Evolutionary conservation across 2,329 filamentous ascomycete species (phyloP).

Genomic region (Fusarium buharicum): DNA sequence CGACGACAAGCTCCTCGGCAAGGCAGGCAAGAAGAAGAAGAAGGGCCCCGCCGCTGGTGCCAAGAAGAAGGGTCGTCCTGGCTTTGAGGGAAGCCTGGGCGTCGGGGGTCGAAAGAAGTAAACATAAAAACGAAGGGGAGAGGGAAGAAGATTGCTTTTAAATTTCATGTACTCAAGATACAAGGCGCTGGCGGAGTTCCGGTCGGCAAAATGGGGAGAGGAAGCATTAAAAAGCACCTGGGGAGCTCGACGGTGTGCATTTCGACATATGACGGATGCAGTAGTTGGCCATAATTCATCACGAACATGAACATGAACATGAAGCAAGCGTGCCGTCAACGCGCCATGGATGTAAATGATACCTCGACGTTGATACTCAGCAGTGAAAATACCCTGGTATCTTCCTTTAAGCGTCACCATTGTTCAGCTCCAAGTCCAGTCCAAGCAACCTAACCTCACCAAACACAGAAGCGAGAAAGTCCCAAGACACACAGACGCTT

Average conservation of each 20-base stretch:
- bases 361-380: neutral
- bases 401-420: neutral
- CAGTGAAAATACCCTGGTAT: neutral
- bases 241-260: slow-evolving; percentile 8
- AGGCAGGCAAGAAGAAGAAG: slow-evolving; percentile 68
- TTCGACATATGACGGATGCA: slow-evolving; percentile 6
- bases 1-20: slow-evolving; percentile 74
- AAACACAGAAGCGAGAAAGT: slow-evolving; percentile 1
- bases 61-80: slow-evolving; percentile 65
- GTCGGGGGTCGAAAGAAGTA: slow-evolving; percentile 63
- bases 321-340: slow-evolving; percentile 19
- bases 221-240: slow-evolving; percentile 15
- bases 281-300: slow-evolving; percentile 24
- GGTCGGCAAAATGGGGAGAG: slow-evolving; percentile 31
- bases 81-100: slow-evolving; percentile 76
- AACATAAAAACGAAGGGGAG: slow-evolving; percentile 20
- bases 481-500: slow-evolving; percentile 23
- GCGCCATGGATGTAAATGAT: slow-evolving; percentile 8
- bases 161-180: slow-evolving; percentile 36
- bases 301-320: slow-evolving; percentile 13
- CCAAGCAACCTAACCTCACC: slow-evolving; percentile 3
- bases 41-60: slow-evolving; percentile 43
- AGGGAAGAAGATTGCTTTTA: slow-evolving; percentile 28
- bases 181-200: slow-evolving; percentile 43
- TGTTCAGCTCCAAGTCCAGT: neutral